Evolutionary conservation across 176 grass and related monocot genomes (phyloP).

Genomic region (Melocanna baccifera): DNA sequence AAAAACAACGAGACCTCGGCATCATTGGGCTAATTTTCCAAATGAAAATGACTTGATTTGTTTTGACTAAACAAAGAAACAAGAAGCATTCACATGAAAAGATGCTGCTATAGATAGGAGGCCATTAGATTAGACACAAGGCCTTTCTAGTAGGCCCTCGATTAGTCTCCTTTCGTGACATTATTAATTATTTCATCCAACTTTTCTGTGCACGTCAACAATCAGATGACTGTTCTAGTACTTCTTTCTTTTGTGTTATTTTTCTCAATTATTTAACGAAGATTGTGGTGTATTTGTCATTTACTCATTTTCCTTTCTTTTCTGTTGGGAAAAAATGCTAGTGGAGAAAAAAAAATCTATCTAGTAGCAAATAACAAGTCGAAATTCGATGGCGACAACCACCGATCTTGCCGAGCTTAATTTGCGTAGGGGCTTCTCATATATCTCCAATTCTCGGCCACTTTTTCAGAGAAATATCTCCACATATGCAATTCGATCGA

Average conservation of each 20-base stretch:
- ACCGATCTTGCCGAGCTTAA: neutral
- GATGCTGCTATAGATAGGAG: constrained; percentile 7
- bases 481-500: neutral
- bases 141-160: constrained; percentile 24
- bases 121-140: constrained; percentile 1
- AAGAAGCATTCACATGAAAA: constrained; percentile 26
- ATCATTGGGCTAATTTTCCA: neutral
- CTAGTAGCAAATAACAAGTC: neutral
- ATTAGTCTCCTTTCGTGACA: neutral
- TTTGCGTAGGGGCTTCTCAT: neutral
- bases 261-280: neutral
- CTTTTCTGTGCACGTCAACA: neutral
- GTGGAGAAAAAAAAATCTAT: neutral
- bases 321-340: neutral
- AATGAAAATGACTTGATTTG: constrained; percentile 31
- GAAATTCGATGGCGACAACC: neutral
- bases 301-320: neutral
- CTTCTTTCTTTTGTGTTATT: neutral
- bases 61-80: neutral
- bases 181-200: neutral
- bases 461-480: neutral
- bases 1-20: neutral
- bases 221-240: neutral
- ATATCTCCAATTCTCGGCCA: neutral
- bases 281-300: neutral